Conservation (phyloP, 169 alveolate species). For the Plasmodium falciparum region DNA sequence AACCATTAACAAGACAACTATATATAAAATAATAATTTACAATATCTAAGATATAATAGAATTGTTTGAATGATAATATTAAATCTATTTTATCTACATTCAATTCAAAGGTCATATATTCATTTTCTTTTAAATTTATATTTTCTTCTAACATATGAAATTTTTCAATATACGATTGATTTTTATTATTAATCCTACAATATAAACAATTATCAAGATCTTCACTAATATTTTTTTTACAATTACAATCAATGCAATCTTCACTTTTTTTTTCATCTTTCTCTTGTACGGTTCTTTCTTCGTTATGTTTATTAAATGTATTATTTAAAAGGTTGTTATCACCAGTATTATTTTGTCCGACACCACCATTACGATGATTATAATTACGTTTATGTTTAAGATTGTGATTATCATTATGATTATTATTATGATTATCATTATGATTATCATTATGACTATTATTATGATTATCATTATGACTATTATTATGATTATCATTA, state of each 20-base stretch:
- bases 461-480: too few relatives aligned
- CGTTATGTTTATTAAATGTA: neutral
- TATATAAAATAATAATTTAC: constrained; percentile 27
- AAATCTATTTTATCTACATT: constrained; percentile 23
- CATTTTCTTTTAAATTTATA: constrained; percentile 60
- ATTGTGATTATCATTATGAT: too few relatives aligned
- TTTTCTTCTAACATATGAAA: constrained; percentile 44
- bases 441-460: too few relatives aligned
- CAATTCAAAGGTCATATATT: constrained; percentile 44
- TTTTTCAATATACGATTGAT: constrained; percentile 9
- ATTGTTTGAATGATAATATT: constrained; percentile 29
- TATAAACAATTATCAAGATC: constrained; percentile 3
- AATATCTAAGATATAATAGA: constrained; percentile 22
- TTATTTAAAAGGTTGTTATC: too few relatives aligned
- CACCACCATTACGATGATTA: neutral
- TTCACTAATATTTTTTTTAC: neutral
- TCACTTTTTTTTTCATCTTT: neutral
- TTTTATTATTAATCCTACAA: neutral
- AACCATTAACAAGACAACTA: constrained; percentile 48
- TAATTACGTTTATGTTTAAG: neutral
- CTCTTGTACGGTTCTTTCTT: neutral
- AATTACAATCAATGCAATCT: neutral
- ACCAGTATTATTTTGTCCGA: neutral
- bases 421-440: too few relatives aligned
- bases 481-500: too few relatives aligned